Evolutionary conservation across 225 moss, liverwort and hornwort genomes (phyloP).

Genomic region (Neckera pumila): DNA sequence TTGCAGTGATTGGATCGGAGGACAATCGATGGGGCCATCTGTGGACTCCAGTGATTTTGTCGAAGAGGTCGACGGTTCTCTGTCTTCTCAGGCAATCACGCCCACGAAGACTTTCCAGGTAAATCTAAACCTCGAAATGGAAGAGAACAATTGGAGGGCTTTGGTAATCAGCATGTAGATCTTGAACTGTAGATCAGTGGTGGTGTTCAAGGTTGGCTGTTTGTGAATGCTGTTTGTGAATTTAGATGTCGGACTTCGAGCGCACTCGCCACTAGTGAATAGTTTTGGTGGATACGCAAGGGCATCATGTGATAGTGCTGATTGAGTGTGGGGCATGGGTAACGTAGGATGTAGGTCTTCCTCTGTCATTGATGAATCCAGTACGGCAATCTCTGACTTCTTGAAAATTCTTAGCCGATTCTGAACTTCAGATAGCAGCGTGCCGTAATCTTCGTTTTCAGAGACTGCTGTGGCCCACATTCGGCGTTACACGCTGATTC

Average conservation of each 20-base stretch:
- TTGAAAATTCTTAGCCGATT: background rate
- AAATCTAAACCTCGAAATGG: background rate
- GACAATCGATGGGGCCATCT: background rate
- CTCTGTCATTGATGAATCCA: background rate
- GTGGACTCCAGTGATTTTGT: slow-evolving; percentile 2
- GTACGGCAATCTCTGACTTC: background rate
- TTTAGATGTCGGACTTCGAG: background rate
- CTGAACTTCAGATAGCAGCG: background rate
- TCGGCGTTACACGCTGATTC: background rate
- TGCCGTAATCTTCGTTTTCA: background rate
- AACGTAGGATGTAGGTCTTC: background rate
- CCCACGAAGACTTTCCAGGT: slow-evolving; percentile 3
- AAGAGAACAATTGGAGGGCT: background rate
- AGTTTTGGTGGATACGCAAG: background rate
- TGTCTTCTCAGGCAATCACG: background rate
- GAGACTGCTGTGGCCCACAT: background rate
- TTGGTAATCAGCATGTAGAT: background rate
- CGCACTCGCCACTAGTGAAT: background rate
- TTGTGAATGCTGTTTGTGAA: background rate
- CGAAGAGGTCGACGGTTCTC: background rate
- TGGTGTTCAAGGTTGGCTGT: background rate
- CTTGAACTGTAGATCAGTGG: background rate
- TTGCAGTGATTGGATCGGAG: slow-evolving; percentile 9
- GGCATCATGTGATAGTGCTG: background rate
- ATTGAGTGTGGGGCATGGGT: background rate